A percentile compares a stretch with the other conserved stretches of the same genome.
phyloP scores from a whole-genome alignment of 495 filamentous ascomycete species.

The Stereocaulon alpinum region DNA sequence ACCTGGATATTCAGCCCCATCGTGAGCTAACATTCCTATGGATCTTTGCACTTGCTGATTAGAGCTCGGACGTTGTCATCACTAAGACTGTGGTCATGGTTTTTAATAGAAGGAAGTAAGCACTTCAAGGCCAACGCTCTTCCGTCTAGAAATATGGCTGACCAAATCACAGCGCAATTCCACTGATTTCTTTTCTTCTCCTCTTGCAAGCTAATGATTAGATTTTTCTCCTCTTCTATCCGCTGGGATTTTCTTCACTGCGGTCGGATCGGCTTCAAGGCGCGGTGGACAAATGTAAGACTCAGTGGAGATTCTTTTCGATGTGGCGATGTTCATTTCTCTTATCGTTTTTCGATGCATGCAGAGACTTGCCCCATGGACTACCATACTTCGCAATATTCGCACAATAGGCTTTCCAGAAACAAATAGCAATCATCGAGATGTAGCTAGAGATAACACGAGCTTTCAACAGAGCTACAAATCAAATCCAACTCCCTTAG shows the following conservation, averaged over 20 bases:
- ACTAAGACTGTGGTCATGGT: neutral
- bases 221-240: neutral
- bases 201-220: neutral
- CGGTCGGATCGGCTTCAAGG: neutral
- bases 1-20: conserved; percentile 6
- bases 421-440: neutral
- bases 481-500: neutral
- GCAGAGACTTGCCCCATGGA: neutral
- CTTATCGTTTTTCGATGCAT: conserved; percentile 7
- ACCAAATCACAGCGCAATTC: neutral
- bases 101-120: neutral
- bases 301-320: neutral
- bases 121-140: neutral
- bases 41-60: conserved; percentile 1
- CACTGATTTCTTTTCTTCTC: neutral
- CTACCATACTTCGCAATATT: neutral
- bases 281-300: neutral
- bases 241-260: conserved; percentile 2
- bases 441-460: conserved; percentile 3
- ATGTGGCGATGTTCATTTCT: neutral
- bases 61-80: neutral
- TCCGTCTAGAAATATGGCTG: neutral
- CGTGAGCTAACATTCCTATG: neutral
- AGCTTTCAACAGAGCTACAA: neutral
- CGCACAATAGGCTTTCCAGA: neutral